Conservation (phyloP, 345 rosid species). For the Triadica sebifera region DNA sequence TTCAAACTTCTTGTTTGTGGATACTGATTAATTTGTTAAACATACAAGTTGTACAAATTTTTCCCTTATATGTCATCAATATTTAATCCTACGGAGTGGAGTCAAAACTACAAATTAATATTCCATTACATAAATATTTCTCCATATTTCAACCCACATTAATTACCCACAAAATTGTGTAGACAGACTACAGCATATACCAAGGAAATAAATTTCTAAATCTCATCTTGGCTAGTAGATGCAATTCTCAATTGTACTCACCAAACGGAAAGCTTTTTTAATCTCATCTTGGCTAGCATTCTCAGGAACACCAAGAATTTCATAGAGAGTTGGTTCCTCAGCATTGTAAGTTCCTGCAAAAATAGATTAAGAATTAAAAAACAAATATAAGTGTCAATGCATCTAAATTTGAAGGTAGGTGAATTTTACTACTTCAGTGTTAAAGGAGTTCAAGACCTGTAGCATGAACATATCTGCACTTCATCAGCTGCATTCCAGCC, state of each 20-base stretch:
- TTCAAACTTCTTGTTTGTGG: neutral
- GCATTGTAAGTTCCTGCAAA: slow-evolving; percentile 44
- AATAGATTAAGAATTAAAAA: neutral
- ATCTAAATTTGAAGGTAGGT: neutral
- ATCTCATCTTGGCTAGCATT: slow-evolving; percentile 76
- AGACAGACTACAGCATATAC: neutral
- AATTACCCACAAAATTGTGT: neutral
- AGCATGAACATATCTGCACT: slow-evolving; percentile 53
- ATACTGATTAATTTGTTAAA: neutral
- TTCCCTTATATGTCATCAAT: neutral
- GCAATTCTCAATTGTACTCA: slow-evolving; percentile 27
- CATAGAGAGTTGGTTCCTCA: slow-evolving; percentile 53
- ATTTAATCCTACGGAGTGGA: neutral
- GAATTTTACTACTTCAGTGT: neutral
- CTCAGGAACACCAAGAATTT: slow-evolving; percentile 71
- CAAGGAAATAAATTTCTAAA: neutral
- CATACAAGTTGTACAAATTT: neutral
- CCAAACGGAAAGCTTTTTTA: slow-evolving; percentile 73
- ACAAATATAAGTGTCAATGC: neutral
- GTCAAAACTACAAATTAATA: neutral
- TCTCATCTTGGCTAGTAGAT: neutral
- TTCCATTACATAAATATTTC: neutral
- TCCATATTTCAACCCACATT: neutral
- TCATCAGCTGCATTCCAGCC: slow-evolving; percentile 29
- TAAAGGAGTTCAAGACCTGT: slow-evolving; percentile 43